A percentile compares a stretch with the other conserved stretches of the same genome.
phyloP scores from a whole-genome alignment of 371 early-diverging fungal genomes.

The Syncephalastrum racemosum region DNA sequence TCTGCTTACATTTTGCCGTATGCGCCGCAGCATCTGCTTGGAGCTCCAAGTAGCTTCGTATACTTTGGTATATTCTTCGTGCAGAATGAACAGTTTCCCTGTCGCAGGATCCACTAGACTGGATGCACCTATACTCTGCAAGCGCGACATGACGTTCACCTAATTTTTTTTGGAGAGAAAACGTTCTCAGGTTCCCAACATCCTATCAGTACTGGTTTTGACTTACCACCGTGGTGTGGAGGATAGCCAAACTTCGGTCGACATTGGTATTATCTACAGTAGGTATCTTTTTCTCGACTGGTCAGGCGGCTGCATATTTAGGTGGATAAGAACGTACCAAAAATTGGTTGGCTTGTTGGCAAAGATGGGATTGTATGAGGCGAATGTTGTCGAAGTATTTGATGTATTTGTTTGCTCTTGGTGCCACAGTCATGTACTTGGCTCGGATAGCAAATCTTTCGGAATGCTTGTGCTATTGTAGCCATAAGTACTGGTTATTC shows the following conservation, averaged over 20 bases:
- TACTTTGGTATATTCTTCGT: slow-evolving; percentile 22
- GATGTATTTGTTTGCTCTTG: slow-evolving; percentile 37
- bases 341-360: slow-evolving; percentile 28
- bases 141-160: slow-evolving; percentile 23
- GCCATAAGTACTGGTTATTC: too few species aligned
- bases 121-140: slow-evolving; percentile 8
- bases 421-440: slow-evolving; percentile 46
- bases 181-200: neutral
- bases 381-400: slow-evolving; percentile 41
- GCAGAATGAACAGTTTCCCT: slow-evolving; percentile 10
- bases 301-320: neutral
- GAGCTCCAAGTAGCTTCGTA: slow-evolving; percentile 27
- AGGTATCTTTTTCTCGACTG: slow-evolving; percentile 20
- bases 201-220: neutral
- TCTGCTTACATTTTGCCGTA: slow-evolving; percentile 23
- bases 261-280: slow-evolving; percentile 44
- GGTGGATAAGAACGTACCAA: slow-evolving; percentile 20
- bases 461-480: slow-evolving; percentile 31
- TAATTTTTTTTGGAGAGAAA: neutral
- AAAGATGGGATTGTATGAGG: slow-evolving; percentile 35
- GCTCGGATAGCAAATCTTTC: slow-evolving; percentile 46
- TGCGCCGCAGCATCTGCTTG: slow-evolving; percentile 28
- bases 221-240: slow-evolving; percentile 34
- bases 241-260: slow-evolving; percentile 35
- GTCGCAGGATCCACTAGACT: slow-evolving; percentile 12